Percentiles rank a stretch among this genome's conserved stretches.
Conservation (phyloP, 345 rosid genomes). For the Clarkia xantiana region DNA sequence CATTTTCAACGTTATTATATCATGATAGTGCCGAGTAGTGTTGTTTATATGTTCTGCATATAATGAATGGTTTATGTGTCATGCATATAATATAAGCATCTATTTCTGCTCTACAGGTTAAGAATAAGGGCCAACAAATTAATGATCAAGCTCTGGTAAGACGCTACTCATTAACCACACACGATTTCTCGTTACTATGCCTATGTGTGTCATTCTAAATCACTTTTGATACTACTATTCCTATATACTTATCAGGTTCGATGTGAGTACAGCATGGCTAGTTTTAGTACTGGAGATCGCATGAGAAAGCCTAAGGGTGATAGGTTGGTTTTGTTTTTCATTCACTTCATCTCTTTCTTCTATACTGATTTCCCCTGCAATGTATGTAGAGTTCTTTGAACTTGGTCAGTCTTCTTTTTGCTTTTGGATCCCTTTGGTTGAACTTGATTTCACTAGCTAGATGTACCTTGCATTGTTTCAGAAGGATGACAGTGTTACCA, state of each 20-base stretch:
- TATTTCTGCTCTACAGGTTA: constrained; percentile 31
- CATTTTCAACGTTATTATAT: too few relatives aligned
- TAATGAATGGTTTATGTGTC: neutral
- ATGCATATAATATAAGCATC: neutral
- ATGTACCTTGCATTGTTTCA: too few relatives aligned
- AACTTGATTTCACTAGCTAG: too few relatives aligned
- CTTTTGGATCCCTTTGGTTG: neutral
- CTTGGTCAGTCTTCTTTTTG: neutral
- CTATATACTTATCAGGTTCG: constrained; percentile 31
- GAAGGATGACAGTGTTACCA: too few relatives aligned
- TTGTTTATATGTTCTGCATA: neutral
- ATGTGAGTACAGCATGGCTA: constrained; percentile 94
- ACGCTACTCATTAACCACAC: neutral
- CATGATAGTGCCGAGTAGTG: too few relatives aligned
- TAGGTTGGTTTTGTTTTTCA: constrained; percentile 24
- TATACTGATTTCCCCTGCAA: neutral
- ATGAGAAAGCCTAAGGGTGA: constrained; percentile 79
- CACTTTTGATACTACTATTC: neutral
- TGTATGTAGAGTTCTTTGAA: neutral
- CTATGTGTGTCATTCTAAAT: neutral
- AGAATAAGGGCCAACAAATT: constrained; percentile 63
- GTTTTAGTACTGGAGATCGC: constrained; percentile 86
- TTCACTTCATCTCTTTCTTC: neutral
- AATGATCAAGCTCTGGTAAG: constrained; percentile 61
- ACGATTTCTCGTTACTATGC: neutral